phyloP scores from a whole-genome alignment of 2,329 filamentous ascomycete species.

The Aureobasidium sp. region DNA sequence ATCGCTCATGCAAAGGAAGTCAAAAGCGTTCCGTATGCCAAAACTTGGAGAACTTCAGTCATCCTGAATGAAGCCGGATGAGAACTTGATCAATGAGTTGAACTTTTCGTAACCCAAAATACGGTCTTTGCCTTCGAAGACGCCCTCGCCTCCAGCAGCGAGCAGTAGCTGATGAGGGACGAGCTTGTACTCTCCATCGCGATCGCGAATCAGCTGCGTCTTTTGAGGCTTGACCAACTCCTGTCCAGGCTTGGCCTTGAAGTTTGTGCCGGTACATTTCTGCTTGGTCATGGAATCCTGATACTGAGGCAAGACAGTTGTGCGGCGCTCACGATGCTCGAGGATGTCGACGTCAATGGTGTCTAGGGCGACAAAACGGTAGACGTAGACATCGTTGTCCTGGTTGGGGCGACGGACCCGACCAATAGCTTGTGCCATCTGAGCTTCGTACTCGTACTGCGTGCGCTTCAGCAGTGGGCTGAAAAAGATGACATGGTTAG shows the following conservation, averaged over 20 bases:
- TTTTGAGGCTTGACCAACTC: background rate
- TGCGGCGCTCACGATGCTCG: conserved; percentile 36
- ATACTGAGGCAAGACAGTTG: conserved; percentile 22
- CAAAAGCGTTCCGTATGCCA: background rate
- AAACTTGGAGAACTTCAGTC: background rate
- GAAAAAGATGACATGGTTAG: conserved; percentile 60
- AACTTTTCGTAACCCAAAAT: conserved; percentile 29
- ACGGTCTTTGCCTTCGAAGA: conserved; percentile 22
- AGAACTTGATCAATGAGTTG: conserved; percentile 30
- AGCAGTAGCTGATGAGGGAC: conserved; percentile 27
- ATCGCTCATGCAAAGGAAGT: background rate
- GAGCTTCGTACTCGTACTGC: conserved; percentile 49
- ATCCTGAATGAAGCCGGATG: conserved; percentile 26
- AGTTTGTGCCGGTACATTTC: background rate
- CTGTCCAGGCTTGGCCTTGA: background rate
- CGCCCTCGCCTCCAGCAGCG: conserved; percentile 17
- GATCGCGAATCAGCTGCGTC: conserved; percentile 34
- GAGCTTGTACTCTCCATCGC: conserved; percentile 26
- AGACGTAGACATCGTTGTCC: conserved; percentile 50
- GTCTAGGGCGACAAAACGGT: conserved; percentile 77
- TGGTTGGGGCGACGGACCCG: conserved; percentile 54
- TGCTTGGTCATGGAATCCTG: background rate
- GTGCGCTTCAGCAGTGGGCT: conserved; percentile 46
- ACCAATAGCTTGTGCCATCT: conserved; percentile 59
- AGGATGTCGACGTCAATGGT: conserved; percentile 44